Evolutionary conservation across 768 basidiomycete genomes (phyloP).

Genomic region (Phylloporus sp.): DNA sequence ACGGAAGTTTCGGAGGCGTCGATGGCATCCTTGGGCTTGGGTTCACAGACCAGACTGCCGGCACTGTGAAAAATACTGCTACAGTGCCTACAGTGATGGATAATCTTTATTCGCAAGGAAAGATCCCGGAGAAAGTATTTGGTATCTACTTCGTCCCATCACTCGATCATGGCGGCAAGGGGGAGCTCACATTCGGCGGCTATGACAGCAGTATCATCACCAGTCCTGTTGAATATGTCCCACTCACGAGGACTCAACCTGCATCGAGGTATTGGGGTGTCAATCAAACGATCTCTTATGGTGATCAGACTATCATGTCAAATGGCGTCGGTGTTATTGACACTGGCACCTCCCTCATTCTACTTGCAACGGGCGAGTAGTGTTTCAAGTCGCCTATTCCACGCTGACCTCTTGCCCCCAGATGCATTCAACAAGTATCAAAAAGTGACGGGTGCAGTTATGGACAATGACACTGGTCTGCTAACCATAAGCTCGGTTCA

Average conservation of each 20-base stretch:
- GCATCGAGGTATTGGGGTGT: not conserved
- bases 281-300: not conserved
- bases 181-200: not conserved
- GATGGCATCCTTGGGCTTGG: not conserved
- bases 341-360: not conserved
- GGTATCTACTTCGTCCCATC: not conserved
- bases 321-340: not conserved
- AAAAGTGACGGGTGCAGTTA: not conserved
- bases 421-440: not conserved
- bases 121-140: not conserved
- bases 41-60: not conserved
- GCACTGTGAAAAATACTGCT: not conserved
- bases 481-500: not conserved
- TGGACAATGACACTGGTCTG: not conserved
- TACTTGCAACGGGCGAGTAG: not conserved
- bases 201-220: not conserved
- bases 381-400: not conserved
- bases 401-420: not conserved
- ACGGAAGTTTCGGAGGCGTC: not conserved
- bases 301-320: not conserved
- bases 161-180: not conserved
- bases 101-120: not conserved
- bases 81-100: not conserved
- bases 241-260: not conserved
- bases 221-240: not conserved